Evolutionary conservation across 2,329 filamentous ascomycete species (phyloP).

Genomic region (Bertia moriformis): DNA sequence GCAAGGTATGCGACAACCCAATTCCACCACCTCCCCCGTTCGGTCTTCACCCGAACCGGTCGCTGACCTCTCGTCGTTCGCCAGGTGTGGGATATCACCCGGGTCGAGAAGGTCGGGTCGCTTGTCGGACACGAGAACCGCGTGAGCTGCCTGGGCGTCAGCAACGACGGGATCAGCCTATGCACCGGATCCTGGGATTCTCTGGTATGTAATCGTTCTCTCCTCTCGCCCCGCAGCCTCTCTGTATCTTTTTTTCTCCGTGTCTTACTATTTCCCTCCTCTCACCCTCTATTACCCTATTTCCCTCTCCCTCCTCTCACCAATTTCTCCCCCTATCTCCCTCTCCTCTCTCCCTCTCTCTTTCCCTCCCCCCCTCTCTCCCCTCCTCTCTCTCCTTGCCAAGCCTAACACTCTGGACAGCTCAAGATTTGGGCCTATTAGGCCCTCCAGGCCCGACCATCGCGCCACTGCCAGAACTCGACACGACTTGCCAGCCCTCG

Average conservation of each 20-base stretch:
- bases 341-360: slow-evolving; percentile 40
- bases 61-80: slow-evolving; percentile 10
- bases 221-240: slow-evolving; percentile 2
- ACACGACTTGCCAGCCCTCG: not conserved
- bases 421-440: slow-evolving; percentile 83
- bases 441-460: slow-evolving; percentile 9
- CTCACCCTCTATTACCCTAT: not conserved
- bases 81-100: slow-evolving; percentile 93
- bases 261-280: not conserved
- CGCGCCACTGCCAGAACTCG: too few species aligned
- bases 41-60: not conserved
- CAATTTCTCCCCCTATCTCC: slow-evolving; percentile 62
- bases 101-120: slow-evolving; percentile 91
- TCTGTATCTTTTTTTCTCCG: slow-evolving; percentile 1
- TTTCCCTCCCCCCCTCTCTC: slow-evolving; percentile 14
- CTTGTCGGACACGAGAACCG: slow-evolving; percentile 96
- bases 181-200: slow-evolving; percentile 99
- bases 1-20: slow-evolving; percentile 94
- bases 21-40: slow-evolving; percentile 5
- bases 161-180: slow-evolving; percentile 96
- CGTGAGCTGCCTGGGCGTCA: slow-evolving; percentile 94
- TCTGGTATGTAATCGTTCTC: slow-evolving; percentile 70
- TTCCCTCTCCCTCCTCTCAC: slow-evolving; percentile 31
- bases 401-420: too few species aligned
- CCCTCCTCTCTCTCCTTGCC: too few species aligned